Evolutionary conservation across 2,329 filamentous ascomycete genomes (phyloP), one percentile per base, ranked within the genome.

Genomic region (Cladophialophora bantiana): DNA sequence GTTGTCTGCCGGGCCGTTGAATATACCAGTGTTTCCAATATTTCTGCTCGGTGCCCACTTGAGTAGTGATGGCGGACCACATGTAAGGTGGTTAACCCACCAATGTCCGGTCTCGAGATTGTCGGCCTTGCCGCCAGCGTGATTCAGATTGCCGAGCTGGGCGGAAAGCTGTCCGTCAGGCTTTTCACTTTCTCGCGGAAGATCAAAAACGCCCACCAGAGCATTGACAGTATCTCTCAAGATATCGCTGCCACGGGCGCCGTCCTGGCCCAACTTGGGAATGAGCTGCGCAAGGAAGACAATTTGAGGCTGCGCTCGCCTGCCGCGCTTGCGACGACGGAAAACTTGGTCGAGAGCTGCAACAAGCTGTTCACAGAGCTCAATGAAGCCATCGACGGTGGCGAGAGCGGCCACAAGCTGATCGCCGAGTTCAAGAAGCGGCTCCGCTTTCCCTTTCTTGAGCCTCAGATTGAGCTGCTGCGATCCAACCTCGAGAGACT

Each of bases 61-160:
- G 3, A 26, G 26, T 26, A 2, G 2, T 26, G 26, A 26, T 26
- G 26, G 26, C 26, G 26, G 26, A 3, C 2, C 26, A 26, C 26
- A 26, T 26, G 26, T 26, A 26, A 26, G 26, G 26, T 26, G 26
- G 3, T 26, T 26, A 26, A 26, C 26, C 26, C 26, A 26, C 26
- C 26, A 26, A 70, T 70, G 68, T 66, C 62, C 31, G 69, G 64
- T 15, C 48, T 69, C 9, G 73, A 75, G 34, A 66, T 68, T 20
- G 12, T 74, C 15, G 76, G 74, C 9, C 50, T 77, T 6, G 72
- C 71, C 15, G 74, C 73, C 32, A 74, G 71, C 20, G 75, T 76
- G 68, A 12, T 76, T 32, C 75, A 77, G 53, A 69, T 78, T 38
- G 76, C 77, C 7, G 76, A 77, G n/a, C 45, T 76, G 1, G 75